Evolutionary conservation across 768 basidiomycete genomes (phyloP).

Genomic region (Cyathus striatus): DNA sequence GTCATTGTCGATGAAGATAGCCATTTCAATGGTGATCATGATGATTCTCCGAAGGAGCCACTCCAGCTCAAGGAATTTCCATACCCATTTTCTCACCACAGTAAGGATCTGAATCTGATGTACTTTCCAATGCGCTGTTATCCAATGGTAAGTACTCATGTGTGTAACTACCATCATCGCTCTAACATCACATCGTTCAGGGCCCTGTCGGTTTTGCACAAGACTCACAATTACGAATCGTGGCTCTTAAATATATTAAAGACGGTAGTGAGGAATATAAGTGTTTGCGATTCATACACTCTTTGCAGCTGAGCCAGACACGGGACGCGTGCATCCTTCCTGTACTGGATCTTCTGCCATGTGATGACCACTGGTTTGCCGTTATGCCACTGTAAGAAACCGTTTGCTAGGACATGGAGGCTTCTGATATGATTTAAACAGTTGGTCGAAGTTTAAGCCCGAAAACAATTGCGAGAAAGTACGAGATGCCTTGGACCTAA

Average conservation of each 20-base stretch:
- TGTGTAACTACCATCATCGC: no score
- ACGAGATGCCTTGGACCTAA: slow-evolving; percentile 8
- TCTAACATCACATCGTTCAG: no score
- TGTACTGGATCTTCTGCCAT: slow-evolving; percentile 14
- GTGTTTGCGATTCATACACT: slow-evolving; percentile 12
- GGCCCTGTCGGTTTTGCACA: slow-evolving; percentile 13
- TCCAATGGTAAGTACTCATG: no score
- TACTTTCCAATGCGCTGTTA: no score
- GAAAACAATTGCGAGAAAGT: neutral
- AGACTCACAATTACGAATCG: slow-evolving; percentile 12
- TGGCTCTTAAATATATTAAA: slow-evolving; percentile 19
- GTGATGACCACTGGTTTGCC: slow-evolving; percentile 15
- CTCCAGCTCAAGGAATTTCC: no score
- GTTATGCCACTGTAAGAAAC: slow-evolving; percentile 21
- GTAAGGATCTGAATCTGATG: no score
- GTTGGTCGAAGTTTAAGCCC: slow-evolving; percentile 3
- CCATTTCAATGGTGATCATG: no score
- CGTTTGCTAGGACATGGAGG: neutral
- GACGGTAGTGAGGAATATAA: slow-evolving; percentile 16
- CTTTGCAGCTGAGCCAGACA: slow-evolving; percentile 4
- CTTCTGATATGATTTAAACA: slow-evolving; percentile 10
- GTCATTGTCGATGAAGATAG: no score
- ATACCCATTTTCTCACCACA: no score
- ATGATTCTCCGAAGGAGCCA: no score
- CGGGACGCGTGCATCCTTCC: slow-evolving; percentile 14